Conservation (phyloP, 768 basidiomycete species). For the Coprinopsis cinerea region DNA sequence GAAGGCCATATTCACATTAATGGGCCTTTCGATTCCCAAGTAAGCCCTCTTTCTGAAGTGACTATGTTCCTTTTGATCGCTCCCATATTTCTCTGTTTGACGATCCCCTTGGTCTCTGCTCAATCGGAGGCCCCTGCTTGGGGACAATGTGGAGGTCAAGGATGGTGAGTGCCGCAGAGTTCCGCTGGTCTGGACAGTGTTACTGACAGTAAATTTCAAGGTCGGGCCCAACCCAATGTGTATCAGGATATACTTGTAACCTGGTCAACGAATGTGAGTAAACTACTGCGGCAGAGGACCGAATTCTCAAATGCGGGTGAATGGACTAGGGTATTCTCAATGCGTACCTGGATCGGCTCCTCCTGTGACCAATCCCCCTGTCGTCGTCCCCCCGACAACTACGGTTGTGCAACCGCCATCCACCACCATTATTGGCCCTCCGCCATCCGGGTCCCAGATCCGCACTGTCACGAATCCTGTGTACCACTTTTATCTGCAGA, state of each 20-base stretch:
- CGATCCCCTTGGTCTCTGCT: slow-evolving; percentile 1
- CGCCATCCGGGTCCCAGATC: slow-evolving; percentile 42
- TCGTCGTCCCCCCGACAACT: slow-evolving; percentile 21
- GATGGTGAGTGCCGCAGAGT: slow-evolving; percentile 24
- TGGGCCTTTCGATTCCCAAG: background rate
- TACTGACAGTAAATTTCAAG: slow-evolving; percentile 16
- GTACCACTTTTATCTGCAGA: slow-evolving; percentile 53
- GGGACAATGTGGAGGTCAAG: slow-evolving; percentile 39
- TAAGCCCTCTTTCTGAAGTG: background rate
- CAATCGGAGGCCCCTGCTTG: slow-evolving; percentile 34
- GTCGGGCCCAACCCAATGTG: slow-evolving; percentile 38
- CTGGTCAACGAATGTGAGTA: slow-evolving; percentile 33
- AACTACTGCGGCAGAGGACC: too few species aligned
- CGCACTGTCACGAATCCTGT: slow-evolving; percentile 47
- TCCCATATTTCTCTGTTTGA: background rate
- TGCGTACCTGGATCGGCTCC: slow-evolving; percentile 37
- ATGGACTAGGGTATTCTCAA: slow-evolving; percentile 54
- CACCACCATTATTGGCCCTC: slow-evolving; percentile 27
- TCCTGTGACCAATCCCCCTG: slow-evolving; percentile 23
- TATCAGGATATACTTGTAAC: slow-evolving; percentile 38
- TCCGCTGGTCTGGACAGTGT: background rate
- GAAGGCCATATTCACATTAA: background rate
- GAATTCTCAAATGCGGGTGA: too few species aligned
- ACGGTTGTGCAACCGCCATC: slow-evolving; percentile 28
- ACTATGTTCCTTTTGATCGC: background rate